Conservation (phyloP, 106 monocot genomes). For the Chionographis japonica region DNA sequence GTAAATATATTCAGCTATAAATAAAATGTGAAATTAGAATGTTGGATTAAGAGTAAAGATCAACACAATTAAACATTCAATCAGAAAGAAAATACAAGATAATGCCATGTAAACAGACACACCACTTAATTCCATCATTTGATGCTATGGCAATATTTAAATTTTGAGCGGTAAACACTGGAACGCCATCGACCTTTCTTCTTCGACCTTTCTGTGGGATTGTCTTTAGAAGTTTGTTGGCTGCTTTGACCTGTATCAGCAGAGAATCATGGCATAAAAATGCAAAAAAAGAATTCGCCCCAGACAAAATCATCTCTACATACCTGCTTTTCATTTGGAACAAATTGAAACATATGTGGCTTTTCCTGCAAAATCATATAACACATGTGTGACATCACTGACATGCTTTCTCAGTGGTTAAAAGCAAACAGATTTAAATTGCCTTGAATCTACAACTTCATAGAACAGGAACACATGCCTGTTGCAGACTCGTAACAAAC, state of each 20-base stretch:
- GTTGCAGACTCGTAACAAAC: too few relatives aligned
- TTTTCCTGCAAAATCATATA: slow-evolving; percentile 64
- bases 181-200: slow-evolving; percentile 82
- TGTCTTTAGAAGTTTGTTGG: slow-evolving; percentile 72
- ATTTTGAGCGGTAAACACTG: slow-evolving; percentile 90
- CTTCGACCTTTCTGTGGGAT: slow-evolving; percentile 35
- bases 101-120: background rate
- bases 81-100: too few relatives aligned
- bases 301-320: background rate
- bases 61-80: too few relatives aligned
- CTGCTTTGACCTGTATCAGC: slow-evolving; percentile 70
- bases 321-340: slow-evolving; percentile 94
- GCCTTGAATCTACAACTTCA: too few relatives aligned
- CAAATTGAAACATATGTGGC: slow-evolving; percentile 89
- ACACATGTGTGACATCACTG: background rate
- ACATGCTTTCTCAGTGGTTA: too few relatives aligned
- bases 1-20: too few relatives aligned
- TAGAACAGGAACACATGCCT: too few relatives aligned
- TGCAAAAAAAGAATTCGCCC: slow-evolving; percentile 4
- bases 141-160: slow-evolving; percentile 95
- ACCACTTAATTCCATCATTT: slow-evolving; percentile 94
- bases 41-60: too few relatives aligned
- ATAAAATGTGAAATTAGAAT: too few relatives aligned
- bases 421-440: too few relatives aligned
- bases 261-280: slow-evolving; percentile 4